Evolutionary conservation across 148 eudicot species (phyloP).

Genomic region (Fallopia convolvulus): DNA sequence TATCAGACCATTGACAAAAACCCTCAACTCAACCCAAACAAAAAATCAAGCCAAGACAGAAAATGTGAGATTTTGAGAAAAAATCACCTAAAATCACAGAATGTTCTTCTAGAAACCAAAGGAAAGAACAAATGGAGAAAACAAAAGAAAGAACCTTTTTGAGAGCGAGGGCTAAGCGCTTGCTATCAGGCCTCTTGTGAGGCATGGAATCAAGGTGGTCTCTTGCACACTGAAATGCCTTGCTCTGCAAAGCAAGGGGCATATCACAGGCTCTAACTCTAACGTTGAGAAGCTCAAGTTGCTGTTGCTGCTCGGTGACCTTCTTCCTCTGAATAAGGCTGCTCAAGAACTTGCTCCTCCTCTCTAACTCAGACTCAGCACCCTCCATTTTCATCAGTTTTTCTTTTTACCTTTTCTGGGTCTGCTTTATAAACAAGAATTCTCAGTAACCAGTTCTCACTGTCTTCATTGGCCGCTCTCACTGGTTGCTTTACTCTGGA

Average conservation of each 20-base stretch:
- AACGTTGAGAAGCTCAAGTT: constrained; percentile 32
- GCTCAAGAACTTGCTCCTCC: constrained; percentile 58
- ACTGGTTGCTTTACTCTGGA: background rate
- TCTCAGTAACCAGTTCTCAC: background rate
- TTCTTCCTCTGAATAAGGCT: constrained; percentile 50
- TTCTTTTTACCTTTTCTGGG: background rate
- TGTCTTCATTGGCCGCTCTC: background rate
- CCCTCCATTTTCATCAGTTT: constrained; percentile 9
- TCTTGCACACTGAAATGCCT: constrained; percentile 43
- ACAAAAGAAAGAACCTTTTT: constrained; percentile 35
- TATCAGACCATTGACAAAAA: background rate
- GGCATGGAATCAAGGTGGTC: constrained; percentile 42
- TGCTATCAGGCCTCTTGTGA: constrained; percentile 35
- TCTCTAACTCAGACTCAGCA: constrained; percentile 49
- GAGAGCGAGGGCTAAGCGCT: constrained; percentile 56
- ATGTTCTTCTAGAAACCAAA: background rate
- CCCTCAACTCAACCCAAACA: background rate
- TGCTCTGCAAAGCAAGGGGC: constrained; percentile 41
- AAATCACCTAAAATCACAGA: background rate
- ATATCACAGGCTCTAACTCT: constrained; percentile 56
- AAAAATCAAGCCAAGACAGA: background rate
- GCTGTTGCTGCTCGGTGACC: constrained; percentile 26
- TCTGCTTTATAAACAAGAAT: background rate
- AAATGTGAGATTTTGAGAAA: background rate
- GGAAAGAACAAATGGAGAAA: background rate